Evolutionary conservation across 2,329 filamentous ascomycete genomes (phyloP).

Genomic region (Apiospora saccharicola): DNA sequence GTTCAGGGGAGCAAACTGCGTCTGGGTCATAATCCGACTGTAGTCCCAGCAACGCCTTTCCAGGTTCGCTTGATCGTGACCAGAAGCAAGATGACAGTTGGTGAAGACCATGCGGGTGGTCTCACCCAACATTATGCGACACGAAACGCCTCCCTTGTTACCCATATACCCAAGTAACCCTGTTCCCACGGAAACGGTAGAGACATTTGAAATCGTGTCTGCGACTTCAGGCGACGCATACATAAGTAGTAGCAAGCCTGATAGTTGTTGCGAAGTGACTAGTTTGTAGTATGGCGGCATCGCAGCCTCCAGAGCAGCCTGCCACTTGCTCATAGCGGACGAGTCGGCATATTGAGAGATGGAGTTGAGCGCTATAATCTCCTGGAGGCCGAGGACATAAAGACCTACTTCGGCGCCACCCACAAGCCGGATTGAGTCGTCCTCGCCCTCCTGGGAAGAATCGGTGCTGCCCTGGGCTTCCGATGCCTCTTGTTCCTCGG

Average conservation of each 20-base stretch:
- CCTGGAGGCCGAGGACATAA: slow-evolving; percentile 90
- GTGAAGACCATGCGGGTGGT: slow-evolving; percentile 89
- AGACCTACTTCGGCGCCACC: slow-evolving; percentile 78
- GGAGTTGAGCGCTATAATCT: slow-evolving; percentile 86
- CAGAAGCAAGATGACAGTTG: slow-evolving; percentile 91
- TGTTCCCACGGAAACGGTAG: slow-evolving; percentile 84
- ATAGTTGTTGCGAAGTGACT: slow-evolving; percentile 82
- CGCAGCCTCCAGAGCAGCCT: slow-evolving; percentile 74
- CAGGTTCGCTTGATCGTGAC: slow-evolving; percentile 76
- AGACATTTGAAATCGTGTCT: slow-evolving; percentile 79
- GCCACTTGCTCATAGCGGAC: slow-evolving; percentile 78
- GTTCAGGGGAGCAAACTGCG: slow-evolving; percentile 78
- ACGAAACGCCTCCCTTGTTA: slow-evolving; percentile 91
- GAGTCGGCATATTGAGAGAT: slow-evolving; percentile 82
- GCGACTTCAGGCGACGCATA: slow-evolving; percentile 83
- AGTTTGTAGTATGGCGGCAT: slow-evolving; percentile 80
- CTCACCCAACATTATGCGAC: slow-evolving; percentile 85
- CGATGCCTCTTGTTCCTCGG: slow-evolving; percentile 38
- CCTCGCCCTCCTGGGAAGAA: slow-evolving; percentile 52
- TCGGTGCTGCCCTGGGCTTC: slow-evolving; percentile 31
- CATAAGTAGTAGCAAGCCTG: slow-evolving; percentile 83
- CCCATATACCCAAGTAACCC: slow-evolving; percentile 92
- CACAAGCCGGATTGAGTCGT: slow-evolving; percentile 53
- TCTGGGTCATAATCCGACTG: slow-evolving; percentile 76
- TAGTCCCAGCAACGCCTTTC: slow-evolving; percentile 93